Base-by-base conservation (phyloP, 192 early-diverging fungal species). In the Entrophospora sp. region DNA sequence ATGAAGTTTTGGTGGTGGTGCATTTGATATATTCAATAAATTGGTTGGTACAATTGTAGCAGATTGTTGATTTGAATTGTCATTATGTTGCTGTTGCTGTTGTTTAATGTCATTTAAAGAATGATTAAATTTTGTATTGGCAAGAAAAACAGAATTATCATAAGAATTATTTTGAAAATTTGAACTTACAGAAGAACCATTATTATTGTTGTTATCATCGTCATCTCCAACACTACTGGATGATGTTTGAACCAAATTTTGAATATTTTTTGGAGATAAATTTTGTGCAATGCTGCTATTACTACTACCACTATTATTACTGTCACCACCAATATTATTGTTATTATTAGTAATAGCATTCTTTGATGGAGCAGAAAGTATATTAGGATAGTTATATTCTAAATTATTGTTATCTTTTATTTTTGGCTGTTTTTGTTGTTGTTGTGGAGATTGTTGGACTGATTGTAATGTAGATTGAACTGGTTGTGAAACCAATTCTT, bases 261-360 rank as follows among this genome's bases (percentile, higher is more conserved):
- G 63, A 20, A 53, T 34, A 40, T 28, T 52, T 65, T 65, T 65
- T 36, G 45, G 49, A 18, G 63, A 49, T 22, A 65, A 52, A 52
- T 36, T 40, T 28, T 65, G 63, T 28, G 43, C 20, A 38, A 62
- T n/a, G 8, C 5, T 45, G 24, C 27, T n/a, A n/a, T n/a, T n/a
- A n/a, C n/a, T n/a, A n/a, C n/a, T n/a, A n/a, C n/a, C n/a, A n/a
- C n/a, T n/a, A n/a, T n/a, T n/a, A n/a, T n/a, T n/a, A n/a, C n/a
- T n/a, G n/a, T n/a, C n/a, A n/a, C n/a, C n/a, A n/a, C n/a, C n/a
- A n/a, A n/a, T n/a, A n/a, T n/a, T n/a, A n/a, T n/a, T n/a, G n/a
- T n/a, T n/a, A n/a, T n/a, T n/a, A n/a, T n/a, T n/a, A n/a, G n/a
- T n/a, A n/a, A n/a, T n/a, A n/a, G n/a, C n/a, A n/a, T n/a, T n/a